phyloP scores from a whole-genome alignment of 345 rosid genomes.

The Eucalyptus urophylla region DNA sequence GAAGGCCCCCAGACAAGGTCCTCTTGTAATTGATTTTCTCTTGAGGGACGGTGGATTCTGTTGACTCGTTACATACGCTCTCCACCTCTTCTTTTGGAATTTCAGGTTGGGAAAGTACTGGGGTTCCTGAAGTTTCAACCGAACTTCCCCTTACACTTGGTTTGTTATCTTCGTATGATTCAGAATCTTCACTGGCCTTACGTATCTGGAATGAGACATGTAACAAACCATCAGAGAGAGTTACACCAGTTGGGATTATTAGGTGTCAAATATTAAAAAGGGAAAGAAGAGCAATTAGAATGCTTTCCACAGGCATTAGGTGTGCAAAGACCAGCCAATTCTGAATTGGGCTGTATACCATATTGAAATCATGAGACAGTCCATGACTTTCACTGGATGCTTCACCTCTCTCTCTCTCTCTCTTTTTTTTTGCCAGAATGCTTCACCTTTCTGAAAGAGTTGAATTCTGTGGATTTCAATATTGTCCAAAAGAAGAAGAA shows the following conservation, averaged over 20 bases:
- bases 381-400: background rate
- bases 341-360: background rate
- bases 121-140: background rate
- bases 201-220: conserved; percentile 25
- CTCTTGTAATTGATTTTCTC: conserved; percentile 31
- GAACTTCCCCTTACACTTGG: background rate
- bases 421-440: background rate
- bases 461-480: background rate
- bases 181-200: conserved; percentile 55
- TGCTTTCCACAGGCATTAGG: background rate
- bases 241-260: no score
- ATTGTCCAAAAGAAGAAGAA: background rate
- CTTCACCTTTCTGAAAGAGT: background rate
- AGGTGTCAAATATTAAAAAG: background rate
- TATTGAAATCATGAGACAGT: background rate
- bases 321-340: background rate
- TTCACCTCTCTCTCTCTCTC: background rate
- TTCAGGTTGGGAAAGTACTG: conserved; percentile 4
- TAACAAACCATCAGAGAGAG: background rate
- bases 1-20: conserved; percentile 72
- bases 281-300: background rate
- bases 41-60: conserved; percentile 7
- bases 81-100: conserved; percentile 3
- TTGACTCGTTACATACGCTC: background rate
- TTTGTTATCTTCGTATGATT: conserved; percentile 27